phyloP scores from a whole-genome alignment of 805 yeast genomes.

The Kuraishia capsulata region DNA sequence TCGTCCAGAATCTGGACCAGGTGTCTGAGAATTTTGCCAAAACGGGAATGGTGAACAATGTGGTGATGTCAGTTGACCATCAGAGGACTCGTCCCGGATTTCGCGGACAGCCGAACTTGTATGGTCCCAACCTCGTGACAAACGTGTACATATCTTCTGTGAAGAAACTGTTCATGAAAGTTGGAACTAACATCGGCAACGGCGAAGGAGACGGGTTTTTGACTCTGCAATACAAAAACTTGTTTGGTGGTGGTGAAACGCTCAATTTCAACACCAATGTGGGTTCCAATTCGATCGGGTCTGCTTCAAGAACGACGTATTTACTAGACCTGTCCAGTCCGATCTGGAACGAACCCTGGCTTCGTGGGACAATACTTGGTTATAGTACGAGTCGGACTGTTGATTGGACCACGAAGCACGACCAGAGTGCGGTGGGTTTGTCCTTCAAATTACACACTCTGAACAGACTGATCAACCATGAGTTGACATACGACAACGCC shows the following conservation, averaged over 20 bases:
- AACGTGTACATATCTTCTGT: conserved; percentile 36
- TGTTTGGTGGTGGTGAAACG: conserved; percentile 50
- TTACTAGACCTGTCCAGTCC: conserved; percentile 39
- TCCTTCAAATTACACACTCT: conserved; percentile 28
- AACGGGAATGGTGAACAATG: conserved; percentile 31
- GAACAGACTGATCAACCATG: conserved; percentile 34
- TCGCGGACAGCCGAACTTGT: too few species aligned
- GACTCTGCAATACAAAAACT: conserved; percentile 53
- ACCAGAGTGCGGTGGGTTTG: conserved; percentile 32
- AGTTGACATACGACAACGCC: conserved; percentile 33
- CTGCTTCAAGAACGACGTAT: conserved; percentile 41
- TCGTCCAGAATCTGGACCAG: conserved; percentile 30
- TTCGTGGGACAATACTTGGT: conserved; percentile 26
- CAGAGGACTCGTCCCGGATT: conserved; percentile 8
- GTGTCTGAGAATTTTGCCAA: conserved; percentile 33
- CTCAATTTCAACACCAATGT: conserved; percentile 35
- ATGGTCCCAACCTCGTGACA: conserved; percentile 16
- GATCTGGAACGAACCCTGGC: conserved; percentile 28
- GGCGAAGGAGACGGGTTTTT: conserved; percentile 95
- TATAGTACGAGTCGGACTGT: conserved; percentile 34
- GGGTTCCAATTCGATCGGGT: conserved; percentile 35
- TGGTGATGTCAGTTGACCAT: conserved; percentile 24
- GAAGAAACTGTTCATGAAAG: conserved; percentile 69
- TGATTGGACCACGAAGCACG: conserved; percentile 38
- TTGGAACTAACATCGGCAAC: conserved; percentile 94